Evolutionary conservation across 129 eudicot species (phyloP).

Genomic region (Ambrosia trifida): DNA sequence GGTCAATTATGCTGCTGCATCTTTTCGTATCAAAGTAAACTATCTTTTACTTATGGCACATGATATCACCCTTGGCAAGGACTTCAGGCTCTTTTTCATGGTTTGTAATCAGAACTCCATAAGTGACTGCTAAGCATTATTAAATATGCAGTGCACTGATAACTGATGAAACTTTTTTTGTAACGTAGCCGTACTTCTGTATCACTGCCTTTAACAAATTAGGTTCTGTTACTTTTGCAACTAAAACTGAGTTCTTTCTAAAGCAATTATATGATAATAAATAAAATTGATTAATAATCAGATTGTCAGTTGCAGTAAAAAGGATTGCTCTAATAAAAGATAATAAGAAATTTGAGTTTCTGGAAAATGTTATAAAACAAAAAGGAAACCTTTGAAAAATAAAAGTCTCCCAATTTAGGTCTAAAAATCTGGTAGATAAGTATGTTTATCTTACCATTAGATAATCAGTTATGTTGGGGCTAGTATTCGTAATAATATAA

Average conservation of each 20-base stretch:
- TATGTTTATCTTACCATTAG: background rate
- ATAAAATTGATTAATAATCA: background rate
- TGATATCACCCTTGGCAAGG: slow-evolving; percentile 95
- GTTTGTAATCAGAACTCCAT: slow-evolving; percentile 44
- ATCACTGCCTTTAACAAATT: background rate
- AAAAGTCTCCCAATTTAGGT: background rate
- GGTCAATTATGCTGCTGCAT: slow-evolving; percentile 91
- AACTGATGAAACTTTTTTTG: background rate
- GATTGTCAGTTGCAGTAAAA: background rate
- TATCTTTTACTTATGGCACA: slow-evolving; percentile 90
- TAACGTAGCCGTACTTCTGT: slow-evolving; percentile 4
- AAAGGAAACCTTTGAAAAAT: background rate
- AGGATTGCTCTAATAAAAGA: background rate
- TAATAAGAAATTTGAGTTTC: background rate
- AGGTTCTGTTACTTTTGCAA: slow-evolving; percentile 1
- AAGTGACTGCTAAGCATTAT: slow-evolving; percentile 1
- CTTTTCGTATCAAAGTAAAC: slow-evolving; percentile 90
- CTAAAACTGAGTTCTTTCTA: background rate
- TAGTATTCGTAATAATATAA: background rate
- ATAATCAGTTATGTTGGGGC: background rate
- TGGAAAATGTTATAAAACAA: background rate
- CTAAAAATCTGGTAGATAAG: background rate
- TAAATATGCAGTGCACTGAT: background rate
- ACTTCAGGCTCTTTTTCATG: slow-evolving; percentile 88
- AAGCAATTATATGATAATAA: background rate